phyloP scores from a whole-genome alignment of 2,329 filamentous ascomycete genomes.

The Penicillium paneum region DNA sequence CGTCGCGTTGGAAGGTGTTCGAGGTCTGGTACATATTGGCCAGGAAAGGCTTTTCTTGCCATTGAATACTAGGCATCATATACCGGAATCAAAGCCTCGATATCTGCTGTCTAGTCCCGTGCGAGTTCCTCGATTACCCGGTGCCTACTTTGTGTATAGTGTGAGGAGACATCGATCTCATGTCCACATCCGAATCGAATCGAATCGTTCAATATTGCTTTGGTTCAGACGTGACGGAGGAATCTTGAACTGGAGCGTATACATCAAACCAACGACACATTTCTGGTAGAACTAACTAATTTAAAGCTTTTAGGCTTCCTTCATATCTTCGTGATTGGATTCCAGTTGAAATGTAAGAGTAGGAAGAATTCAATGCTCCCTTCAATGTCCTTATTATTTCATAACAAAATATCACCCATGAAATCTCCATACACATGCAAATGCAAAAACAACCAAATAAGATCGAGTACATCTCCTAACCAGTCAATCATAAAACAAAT shows the following conservation, averaged over 20 bases:
- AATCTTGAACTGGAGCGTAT: not conserved
- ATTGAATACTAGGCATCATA: not conserved
- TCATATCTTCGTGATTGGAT: not conserved
- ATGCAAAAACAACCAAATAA: not conserved
- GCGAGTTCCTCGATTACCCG: not conserved
- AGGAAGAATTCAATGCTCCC: not conserved
- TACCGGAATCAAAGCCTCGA: not conserved
- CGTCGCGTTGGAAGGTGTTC: not conserved
- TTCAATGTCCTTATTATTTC: not conserved
- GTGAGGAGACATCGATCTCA: not conserved
- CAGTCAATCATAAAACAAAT: not conserved
- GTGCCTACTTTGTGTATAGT: not conserved
- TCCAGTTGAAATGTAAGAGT: not conserved
- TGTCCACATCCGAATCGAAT: not conserved
- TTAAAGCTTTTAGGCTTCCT: no score
- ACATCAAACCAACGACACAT: not conserved
- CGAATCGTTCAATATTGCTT: no score
- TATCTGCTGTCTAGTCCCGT: not conserved
- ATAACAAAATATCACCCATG: not conserved
- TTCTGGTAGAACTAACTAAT: not conserved
- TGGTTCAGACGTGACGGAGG: not conserved
- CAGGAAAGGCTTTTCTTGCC: not conserved
- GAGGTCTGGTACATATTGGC: not conserved
- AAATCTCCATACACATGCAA: slow-evolving; percentile 4
- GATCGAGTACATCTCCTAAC: not conserved